Evolutionary conservation across 345 rosid species (phyloP), one percentile per base, ranked within the genome.

Genomic region (Alliaria petiolata): DNA sequence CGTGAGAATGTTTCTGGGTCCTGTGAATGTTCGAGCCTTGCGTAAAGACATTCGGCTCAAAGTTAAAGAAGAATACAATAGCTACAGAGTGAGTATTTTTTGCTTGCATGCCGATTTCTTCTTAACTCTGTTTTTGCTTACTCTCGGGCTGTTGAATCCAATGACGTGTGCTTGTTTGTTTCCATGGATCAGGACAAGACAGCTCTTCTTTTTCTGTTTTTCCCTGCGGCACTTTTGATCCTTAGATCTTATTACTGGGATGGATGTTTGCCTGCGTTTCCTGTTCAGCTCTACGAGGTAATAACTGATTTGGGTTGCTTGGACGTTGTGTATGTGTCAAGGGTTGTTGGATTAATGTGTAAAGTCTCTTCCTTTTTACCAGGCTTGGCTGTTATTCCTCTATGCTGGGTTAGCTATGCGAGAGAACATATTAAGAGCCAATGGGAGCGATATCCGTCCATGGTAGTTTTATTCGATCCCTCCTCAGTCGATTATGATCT

Each of bases 361-460:
- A 26, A 26, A 15, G 11, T 10, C 3, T 34, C 16, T 17, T 13
- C 8, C 13, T 39, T 31, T 55, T 61, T 62, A 30, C 45, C 64
- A 93, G 97, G 93, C 89, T 22, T 93, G 99, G 98, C 84, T 95
- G 30, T 78, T 92, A 76, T 90, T 95, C 85, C 98, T 95, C 61
- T 92, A 95, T 79, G 88, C 96, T 35, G 98, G 97, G 26, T 86
- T 95, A 93, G 92, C 90, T 58, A 76, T 95, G 85, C 86, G 99
- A 31, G 99, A 95, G 76, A 95, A 95, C 73, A 89, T 92, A 69
- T 77, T 95, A 70, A 84, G 96, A 83, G 96, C 86, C 44, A 95
- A 95, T 79, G 99, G 99, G 72, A 95, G 99, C 40, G 99, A 90
- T 72, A 95, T 95, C 65, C 98, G 99, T 76, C 80, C 98, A 56